These are phyloP conservation scores for Talaromyces sp. DNA, from an alignment of 2,329 filamentous ascomycete genomes.

Conservation along the genomic window DNA sequence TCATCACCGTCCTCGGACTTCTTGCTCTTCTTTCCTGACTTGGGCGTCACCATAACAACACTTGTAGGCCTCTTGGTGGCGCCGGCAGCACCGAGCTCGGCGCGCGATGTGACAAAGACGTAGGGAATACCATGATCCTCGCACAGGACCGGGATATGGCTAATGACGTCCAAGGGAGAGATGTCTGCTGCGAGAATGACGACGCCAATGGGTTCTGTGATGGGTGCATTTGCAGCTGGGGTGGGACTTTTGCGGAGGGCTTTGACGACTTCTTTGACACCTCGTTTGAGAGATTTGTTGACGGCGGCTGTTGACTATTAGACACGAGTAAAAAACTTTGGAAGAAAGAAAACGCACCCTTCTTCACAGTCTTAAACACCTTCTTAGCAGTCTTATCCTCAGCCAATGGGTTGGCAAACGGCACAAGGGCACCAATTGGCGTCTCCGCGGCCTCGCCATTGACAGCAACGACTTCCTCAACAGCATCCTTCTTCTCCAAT, in stretches of 20 bases:
- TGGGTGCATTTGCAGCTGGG: slow-evolving; percentile 61
- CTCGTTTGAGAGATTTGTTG: slow-evolving; percentile 91
- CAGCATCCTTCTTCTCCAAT: slow-evolving; percentile 26
- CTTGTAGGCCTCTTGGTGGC: slow-evolving; percentile 95
- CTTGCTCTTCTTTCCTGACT: slow-evolving; percentile 49
- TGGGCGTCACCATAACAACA: slow-evolving; percentile 76
- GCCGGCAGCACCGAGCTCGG: slow-evolving; percentile 88
- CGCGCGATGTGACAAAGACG: slow-evolving; percentile 87
- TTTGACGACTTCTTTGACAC: slow-evolving; percentile 99
- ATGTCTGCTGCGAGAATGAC: slow-evolving; percentile 96
- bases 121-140: slow-evolving; percentile 98
- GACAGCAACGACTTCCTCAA: slow-evolving; percentile 18
- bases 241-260: slow-evolving; percentile 86
- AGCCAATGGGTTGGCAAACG: slow-evolving; percentile 49
- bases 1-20: slow-evolving; percentile 47
- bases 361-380: slow-evolving; percentile 52
- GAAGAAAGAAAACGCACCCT: slow-evolving; percentile 34
- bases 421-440: slow-evolving; percentile 47
- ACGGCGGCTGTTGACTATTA: slow-evolving; percentile 68
- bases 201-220: slow-evolving; percentile 64
- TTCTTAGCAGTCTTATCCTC: slow-evolving; percentile 53
- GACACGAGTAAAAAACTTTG: no score
- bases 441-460: slow-evolving; percentile 18
- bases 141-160: slow-evolving; percentile 94
- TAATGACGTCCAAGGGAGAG: slow-evolving; percentile 97